These are phyloP conservation scores for Cytospora mali DNA, from an alignment of 2,329 filamentous ascomycete species.

Conservation along the genomic window DNA sequence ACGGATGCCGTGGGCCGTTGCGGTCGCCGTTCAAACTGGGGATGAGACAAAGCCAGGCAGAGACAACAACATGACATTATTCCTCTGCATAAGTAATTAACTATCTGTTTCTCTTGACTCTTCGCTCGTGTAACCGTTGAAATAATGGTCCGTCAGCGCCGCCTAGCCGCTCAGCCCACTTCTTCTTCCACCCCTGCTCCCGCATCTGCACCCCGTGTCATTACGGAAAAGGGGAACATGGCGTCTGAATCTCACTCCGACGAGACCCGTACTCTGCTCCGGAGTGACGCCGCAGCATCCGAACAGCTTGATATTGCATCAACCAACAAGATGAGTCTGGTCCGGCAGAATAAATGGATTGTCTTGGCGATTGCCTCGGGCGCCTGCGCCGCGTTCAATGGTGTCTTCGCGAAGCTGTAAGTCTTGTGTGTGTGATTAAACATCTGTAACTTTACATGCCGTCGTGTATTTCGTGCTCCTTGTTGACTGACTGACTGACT, in stretches of 20 bases:
- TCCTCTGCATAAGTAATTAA: not conserved
- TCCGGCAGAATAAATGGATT: conserved; percentile 58
- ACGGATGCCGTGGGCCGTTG: conserved; percentile 1
- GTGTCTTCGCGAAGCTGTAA: conserved; percentile 81
- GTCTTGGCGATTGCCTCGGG: conserved; percentile 73
- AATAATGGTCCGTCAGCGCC: conserved; percentile 33
- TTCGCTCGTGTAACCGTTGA: conserved; percentile 11
- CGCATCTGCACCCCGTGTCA: conserved; percentile 14
- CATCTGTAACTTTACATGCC: not conserved
- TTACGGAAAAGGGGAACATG: conserved; percentile 11
- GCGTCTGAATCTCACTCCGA: conserved; percentile 16
- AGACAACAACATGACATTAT: not conserved
- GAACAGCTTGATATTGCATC: conserved; percentile 15
- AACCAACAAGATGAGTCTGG: conserved; percentile 35
- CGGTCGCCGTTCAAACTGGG: not conserved
- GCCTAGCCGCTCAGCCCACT: conserved; percentile 27
- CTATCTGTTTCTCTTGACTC: not conserved
- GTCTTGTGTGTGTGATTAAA: not conserved
- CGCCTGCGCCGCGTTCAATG: conserved; percentile 78
- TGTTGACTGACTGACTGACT: conserved; percentile 6
- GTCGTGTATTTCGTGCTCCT: not conserved
- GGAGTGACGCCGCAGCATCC: conserved; percentile 19
- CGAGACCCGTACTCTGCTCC: conserved; percentile 33
- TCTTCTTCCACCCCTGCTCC: conserved; percentile 20
- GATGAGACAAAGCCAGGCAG: not conserved